A percentile compares a stretch with the other conserved stretches of the same genome.
phyloP scores from a whole-genome alignment of 2,329 filamentous ascomycete species.

The Stagonosporopsis cucurbitacearum region DNA sequence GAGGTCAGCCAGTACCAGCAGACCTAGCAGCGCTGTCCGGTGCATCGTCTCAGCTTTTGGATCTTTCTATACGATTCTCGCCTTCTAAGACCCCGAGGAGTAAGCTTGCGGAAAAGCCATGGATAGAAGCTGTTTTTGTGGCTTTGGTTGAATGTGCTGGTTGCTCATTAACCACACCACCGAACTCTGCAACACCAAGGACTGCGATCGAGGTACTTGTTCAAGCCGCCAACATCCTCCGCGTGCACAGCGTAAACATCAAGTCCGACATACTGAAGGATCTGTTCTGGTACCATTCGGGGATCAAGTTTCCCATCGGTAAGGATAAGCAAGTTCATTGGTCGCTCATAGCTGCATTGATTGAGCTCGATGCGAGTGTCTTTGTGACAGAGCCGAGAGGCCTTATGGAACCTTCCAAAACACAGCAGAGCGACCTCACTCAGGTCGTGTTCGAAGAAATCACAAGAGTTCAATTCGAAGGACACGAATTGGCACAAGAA shows the following conservation, averaged over 20 bases:
- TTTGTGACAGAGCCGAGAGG: conserved; percentile 38
- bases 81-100: conserved; percentile 50
- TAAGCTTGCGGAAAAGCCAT: conserved; percentile 51
- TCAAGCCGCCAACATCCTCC: conserved; percentile 34
- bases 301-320: conserved; percentile 34
- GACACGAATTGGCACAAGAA: conserved; percentile 15
- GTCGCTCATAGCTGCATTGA: conserved; percentile 42
- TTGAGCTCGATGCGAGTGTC: conserved; percentile 41
- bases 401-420: conserved; percentile 13
- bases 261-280: conserved; percentile 37
- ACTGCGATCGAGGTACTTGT: conserved; percentile 35
- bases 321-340: conserved; percentile 34
- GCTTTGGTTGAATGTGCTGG: conserved; percentile 46
- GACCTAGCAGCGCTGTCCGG: conserved; percentile 33
- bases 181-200: conserved; percentile 27
- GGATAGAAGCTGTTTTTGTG: conserved; percentile 52
- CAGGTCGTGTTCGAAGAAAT: conserved; percentile 41
- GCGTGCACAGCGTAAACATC: conserved; percentile 33
- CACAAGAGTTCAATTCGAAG: conserved; percentile 27
- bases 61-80: conserved; percentile 51
- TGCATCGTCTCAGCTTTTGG: conserved; percentile 46
- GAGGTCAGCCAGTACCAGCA: conserved; percentile 29
- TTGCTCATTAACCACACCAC: conserved; percentile 35
- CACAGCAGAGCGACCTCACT: conserved; percentile 34
- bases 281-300: conserved; percentile 47